Evolutionary conservation across 805 yeast genomes (phyloP).

Genomic region (Cyberlindnera xishuangbannaensis): DNA sequence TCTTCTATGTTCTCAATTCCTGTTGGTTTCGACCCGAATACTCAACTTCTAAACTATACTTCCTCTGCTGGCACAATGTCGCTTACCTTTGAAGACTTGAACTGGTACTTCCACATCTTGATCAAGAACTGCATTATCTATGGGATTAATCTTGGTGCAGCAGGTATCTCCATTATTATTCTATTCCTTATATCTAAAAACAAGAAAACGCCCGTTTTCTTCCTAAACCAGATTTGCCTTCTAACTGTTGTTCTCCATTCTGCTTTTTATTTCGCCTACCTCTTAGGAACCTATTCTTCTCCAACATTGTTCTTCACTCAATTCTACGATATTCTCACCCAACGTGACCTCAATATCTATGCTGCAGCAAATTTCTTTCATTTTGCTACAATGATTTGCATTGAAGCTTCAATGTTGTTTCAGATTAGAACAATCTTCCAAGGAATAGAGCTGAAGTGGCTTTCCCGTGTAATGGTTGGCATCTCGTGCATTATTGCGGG

Average conservation of each 20-base stretch:
- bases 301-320: conserved; percentile 42
- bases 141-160: conserved; percentile 57
- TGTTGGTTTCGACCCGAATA: conserved; percentile 23
- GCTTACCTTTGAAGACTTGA: conserved; percentile 38
- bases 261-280: conserved; percentile 48
- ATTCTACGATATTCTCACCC: conserved; percentile 35
- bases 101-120: conserved; percentile 29
- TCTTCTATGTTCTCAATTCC: no score
- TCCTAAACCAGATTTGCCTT: conserved; percentile 63
- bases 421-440: conserved; percentile 71
- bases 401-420: conserved; percentile 61
- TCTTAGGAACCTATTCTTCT: conserved; percentile 46
- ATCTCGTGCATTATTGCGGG: conserved; percentile 41
- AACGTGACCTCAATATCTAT: conserved; percentile 39
- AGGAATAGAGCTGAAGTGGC: conserved; percentile 39
- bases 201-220: conserved; percentile 61
- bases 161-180: conserved; percentile 38
- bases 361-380: conserved; percentile 59
- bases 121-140: conserved; percentile 40
- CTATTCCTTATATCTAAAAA: conserved; percentile 46
- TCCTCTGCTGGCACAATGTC: conserved; percentile 35
- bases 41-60: conserved; percentile 33
- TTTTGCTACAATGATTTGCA: conserved; percentile 49
- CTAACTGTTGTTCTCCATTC: conserved; percentile 53
- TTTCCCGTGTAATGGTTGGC: conserved; percentile 35